phyloP scores from a whole-genome alignment of 2,329 filamentous ascomycete genomes.

The Akanthomyces muscarius region DNA sequence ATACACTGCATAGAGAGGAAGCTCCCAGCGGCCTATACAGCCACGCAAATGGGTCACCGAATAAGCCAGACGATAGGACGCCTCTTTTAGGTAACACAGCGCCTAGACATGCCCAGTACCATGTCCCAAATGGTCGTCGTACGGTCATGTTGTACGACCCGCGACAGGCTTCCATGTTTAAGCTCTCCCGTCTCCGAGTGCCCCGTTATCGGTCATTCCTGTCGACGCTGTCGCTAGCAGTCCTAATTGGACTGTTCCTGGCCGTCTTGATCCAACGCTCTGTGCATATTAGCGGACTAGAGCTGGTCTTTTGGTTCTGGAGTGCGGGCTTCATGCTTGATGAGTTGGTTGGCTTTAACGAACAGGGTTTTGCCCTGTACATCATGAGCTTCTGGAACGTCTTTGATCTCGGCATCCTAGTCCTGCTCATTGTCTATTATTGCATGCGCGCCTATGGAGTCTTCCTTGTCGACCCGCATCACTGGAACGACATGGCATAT shows the following conservation, averaged over 20 bases:
- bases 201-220: conserved; percentile 88
- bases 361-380: conserved; percentile 93
- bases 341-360: conserved; percentile 91
- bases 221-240: conserved; percentile 80
- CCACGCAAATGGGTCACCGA: conserved; percentile 24
- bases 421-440: conserved; percentile 85
- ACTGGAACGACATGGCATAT: conserved; percentile 80
- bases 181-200: conserved; percentile 83
- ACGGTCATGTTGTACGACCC: conserved; percentile 88
- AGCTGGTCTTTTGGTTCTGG: conserved; percentile 96
- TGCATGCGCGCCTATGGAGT: conserved; percentile 85
- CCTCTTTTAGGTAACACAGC: conserved; percentile 44
- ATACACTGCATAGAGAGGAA: conserved; percentile 69
- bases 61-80: conserved; percentile 44
- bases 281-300: conserved; percentile 74
- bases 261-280: conserved; percentile 75
- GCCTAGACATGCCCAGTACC: conserved; percentile 29
- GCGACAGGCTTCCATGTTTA: conserved; percentile 83
- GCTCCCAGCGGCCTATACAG: conserved; percentile 25
- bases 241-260: conserved; percentile 80
- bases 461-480: conserved; percentile 69
- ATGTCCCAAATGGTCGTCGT: conserved; percentile 52
- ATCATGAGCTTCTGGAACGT: conserved; percentile 98
- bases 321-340: conserved; percentile 96
- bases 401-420: conserved; percentile 84